These are phyloP conservation scores for Epichloe scottii DNA, from an alignment of 2,329 filamentous ascomycete species.

Conservation along the genomic window DNA sequence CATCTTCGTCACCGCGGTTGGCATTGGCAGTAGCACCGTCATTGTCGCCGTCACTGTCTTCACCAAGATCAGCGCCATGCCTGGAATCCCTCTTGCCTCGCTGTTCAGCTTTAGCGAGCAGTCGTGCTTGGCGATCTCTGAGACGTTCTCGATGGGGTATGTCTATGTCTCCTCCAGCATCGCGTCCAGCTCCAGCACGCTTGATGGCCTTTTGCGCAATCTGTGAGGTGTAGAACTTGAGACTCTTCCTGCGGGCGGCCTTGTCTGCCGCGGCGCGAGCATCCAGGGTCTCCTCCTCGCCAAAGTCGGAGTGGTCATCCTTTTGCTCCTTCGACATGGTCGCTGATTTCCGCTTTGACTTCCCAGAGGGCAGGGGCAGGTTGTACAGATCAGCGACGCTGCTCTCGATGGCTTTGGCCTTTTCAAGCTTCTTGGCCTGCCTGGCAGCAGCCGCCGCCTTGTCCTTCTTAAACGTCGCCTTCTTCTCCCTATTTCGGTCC, in stretches of 20 bases:
- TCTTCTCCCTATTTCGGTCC: conserved; percentile 18
- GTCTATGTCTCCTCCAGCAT: conserved; percentile 68
- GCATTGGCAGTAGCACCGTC: conserved; percentile 35
- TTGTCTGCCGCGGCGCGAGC: conserved; percentile 75
- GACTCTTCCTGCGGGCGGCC: conserved; percentile 74
- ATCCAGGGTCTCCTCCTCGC: conserved; percentile 73
- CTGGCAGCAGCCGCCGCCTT: conserved; percentile 23
- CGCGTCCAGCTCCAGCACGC: conserved; percentile 58
- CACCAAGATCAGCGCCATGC: conserved; percentile 53
- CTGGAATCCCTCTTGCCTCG: conserved; percentile 57
- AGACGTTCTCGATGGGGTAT: conserved; percentile 82
- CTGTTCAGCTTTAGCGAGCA: conserved; percentile 80
- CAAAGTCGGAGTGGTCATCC: conserved; percentile 75
- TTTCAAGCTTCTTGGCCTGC: conserved; percentile 30
- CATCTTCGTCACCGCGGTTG: conserved; percentile 49
- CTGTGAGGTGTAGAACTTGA: conserved; percentile 97
- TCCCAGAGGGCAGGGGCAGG: conserved; percentile 40
- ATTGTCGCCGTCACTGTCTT: conserved; percentile 57
- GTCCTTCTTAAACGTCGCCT: conserved; percentile 20
- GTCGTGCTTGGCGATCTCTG: conserved; percentile 69
- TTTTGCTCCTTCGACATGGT: conserved; percentile 26
- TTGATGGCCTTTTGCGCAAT: conserved; percentile 91
- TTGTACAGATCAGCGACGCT: conserved; percentile 57
- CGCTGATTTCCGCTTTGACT: conserved; percentile 24
- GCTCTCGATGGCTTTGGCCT: conserved; percentile 53